Base-by-base conservation (phyloP, 768 basidiomycete genomes). In the Lactarius vividus region DNA sequence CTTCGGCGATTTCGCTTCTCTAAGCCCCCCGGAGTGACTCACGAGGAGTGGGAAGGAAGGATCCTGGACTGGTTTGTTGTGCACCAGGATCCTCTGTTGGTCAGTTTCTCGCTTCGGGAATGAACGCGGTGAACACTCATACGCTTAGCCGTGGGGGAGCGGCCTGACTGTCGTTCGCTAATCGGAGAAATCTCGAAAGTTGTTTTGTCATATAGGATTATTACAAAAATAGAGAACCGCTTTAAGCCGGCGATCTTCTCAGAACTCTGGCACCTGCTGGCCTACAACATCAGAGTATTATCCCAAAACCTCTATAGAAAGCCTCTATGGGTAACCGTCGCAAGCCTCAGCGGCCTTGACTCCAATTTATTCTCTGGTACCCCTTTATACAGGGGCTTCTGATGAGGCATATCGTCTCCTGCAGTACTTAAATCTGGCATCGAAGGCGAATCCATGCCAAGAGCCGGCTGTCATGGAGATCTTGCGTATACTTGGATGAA, bases 341-440 rank as follows among this genome's bases (percentile, higher is more conserved):
- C 20, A 31, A 31, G 42, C 33, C 33, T 26, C 23, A 37, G 28
- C 31, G 6, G 1, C 10, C 31, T 63, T 33, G 56, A 59, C 23
- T 23, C 56, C n/a, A 8, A 49, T 15, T 8, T 64, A 15, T 4
- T 59, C 18, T 39, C 57, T 31, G 57, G 44, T 35, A 57, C 42
- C 6, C 33, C 62, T 18, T 2, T 39, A 52, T 33, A 4, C 33
- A 13, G 26, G 44, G 37, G 23, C 49, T 57, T 37, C 33, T 31
- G 33, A 57, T 16, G 49, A 49, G 18, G 49, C 63, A 7, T 46
- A 52, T 33, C 35, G 42, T 39, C 44, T 59, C 53, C 37, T 62
- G 28, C 37, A 55, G 13, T 59, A 39, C 26, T 37, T 64, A 13
- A 44, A 39, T 23, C 57, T 64, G 20, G 63, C 44, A 35, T 49